Evolutionary conservation across 2,329 filamentous ascomycete genomes (phyloP).

Genomic region (Talaromyces funiculosus): DNA sequence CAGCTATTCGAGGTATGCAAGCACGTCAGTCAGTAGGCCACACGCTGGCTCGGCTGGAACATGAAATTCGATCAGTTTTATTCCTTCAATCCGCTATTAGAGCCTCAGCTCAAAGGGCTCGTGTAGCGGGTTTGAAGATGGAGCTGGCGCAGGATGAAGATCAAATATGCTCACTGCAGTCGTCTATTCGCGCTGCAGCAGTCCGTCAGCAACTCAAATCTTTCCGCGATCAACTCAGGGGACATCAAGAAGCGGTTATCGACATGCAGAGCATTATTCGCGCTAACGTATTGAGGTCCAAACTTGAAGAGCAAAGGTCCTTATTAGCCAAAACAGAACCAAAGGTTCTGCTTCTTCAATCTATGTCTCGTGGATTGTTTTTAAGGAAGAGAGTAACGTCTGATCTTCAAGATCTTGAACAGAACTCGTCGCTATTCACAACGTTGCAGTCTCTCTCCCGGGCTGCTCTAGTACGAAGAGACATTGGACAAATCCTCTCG

Average conservation of each 20-base stretch:
- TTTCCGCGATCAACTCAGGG: slow-evolving; percentile 25
- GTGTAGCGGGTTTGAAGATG: slow-evolving; percentile 35
- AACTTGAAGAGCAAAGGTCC: slow-evolving; percentile 27
- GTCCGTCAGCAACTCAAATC: slow-evolving; percentile 23
- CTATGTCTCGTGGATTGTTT: slow-evolving; percentile 42
- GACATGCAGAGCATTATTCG: slow-evolving; percentile 31
- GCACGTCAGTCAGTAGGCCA: slow-evolving; percentile 25
- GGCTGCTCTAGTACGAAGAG: slow-evolving; percentile 36
- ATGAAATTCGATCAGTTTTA: slow-evolving; percentile 26
- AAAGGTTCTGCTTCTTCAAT: slow-evolving; percentile 47
- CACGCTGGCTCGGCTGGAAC: slow-evolving; percentile 21
- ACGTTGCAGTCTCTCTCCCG: slow-evolving; percentile 37
- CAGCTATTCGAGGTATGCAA: slow-evolving; percentile 55
- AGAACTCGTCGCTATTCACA: slow-evolving; percentile 27
- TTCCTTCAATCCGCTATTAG: slow-evolving; percentile 33
- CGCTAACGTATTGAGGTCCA: slow-evolving; percentile 27
- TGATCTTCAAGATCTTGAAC: slow-evolving; percentile 27
- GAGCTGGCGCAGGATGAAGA: slow-evolving; percentile 37
- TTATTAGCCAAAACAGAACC: slow-evolving; percentile 42
- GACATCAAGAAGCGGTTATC: slow-evolving; percentile 25
- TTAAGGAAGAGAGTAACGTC: slow-evolving; percentile 27
- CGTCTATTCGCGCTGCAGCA: slow-evolving; percentile 38
- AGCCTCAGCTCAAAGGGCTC: slow-evolving; percentile 33
- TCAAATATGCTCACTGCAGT: slow-evolving; percentile 42
- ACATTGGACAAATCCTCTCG: slow-evolving; percentile 53